Conservation (phyloP, 495 filamentous ascomycete species). For the Hypoxylon subgilvum region DNA sequence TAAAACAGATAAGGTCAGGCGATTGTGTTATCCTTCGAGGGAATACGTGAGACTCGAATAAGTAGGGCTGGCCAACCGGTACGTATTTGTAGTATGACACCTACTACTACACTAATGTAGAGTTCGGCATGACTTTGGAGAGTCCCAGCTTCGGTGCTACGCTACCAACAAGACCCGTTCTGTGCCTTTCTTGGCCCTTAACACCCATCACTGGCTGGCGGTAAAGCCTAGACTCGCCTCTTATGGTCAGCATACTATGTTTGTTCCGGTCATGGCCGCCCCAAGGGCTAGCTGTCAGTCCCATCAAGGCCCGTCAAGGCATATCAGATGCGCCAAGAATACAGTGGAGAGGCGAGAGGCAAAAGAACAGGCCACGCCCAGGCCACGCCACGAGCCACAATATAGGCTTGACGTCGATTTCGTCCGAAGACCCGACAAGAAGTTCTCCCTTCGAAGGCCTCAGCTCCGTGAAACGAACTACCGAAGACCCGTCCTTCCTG, state of each 20-base stretch:
- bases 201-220: not conserved
- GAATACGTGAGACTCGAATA: too few relatives aligned
- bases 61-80: constrained; percentile 24
- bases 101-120: not conserved
- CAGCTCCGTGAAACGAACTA: not conserved
- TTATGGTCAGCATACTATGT: constrained; percentile 21
- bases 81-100: constrained; percentile 31
- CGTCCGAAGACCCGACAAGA: constrained; percentile 23
- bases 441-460: constrained; percentile 2
- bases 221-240: constrained; percentile 23
- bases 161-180: constrained; percentile 5
- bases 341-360: constrained; percentile 21
- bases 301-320: constrained; percentile 1
- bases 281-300: constrained; percentile 2
- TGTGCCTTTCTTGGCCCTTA: constrained; percentile 10
- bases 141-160: constrained; percentile 22
- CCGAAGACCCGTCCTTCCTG: constrained; percentile 26
- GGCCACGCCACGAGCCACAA: constrained; percentile 19
- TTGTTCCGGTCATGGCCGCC: constrained; percentile 8
- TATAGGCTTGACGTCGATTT: constrained; percentile 22
- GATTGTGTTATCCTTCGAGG: not conserved
- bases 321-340: constrained; percentile 27
- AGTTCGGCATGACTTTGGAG: constrained; percentile 12
- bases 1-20: constrained; percentile 24
- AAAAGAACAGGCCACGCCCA: constrained; percentile 4